phyloP scores from a whole-genome alignment of 2,329 filamentous ascomycete genomes.

The Coniella vitis region DNA sequence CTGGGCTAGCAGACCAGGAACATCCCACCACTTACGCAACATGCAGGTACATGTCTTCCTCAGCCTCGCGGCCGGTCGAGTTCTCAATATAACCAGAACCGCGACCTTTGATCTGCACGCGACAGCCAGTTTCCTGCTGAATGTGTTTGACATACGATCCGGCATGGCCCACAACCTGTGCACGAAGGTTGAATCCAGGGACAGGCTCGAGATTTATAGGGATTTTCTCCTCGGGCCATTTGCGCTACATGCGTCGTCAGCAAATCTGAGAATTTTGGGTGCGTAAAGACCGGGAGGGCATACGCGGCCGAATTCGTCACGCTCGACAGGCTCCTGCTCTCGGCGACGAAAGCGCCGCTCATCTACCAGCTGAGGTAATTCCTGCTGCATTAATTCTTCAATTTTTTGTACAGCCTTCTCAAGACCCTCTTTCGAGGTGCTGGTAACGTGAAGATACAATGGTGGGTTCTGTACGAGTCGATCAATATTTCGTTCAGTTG shows the following conservation, averaged over 20 bases:
- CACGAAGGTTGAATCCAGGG: slow-evolving; percentile 89
- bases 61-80: slow-evolving; percentile 80
- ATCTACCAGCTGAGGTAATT: slow-evolving; percentile 90
- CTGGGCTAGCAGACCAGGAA: slow-evolving; percentile 18
- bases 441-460: slow-evolving; percentile 90
- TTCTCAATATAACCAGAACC: slow-evolving; percentile 92
- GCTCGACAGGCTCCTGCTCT: slow-evolving; percentile 37
- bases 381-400: slow-evolving; percentile 91
- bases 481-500: slow-evolving; percentile 5
- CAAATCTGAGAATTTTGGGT: slow-evolving; percentile 20
- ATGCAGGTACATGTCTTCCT: slow-evolving; percentile 94
- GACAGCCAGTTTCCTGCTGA: slow-evolving; percentile 88
- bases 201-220: slow-evolving; percentile 85
- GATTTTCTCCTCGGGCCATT: slow-evolving; percentile 98
- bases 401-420: slow-evolving; percentile 84
- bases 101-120: slow-evolving; percentile 96
- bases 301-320: slow-evolving; percentile 20
- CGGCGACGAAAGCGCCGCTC: slow-evolving; percentile 72
- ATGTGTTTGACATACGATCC: slow-evolving; percentile 98
- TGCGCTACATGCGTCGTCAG: slow-evolving; percentile 48
- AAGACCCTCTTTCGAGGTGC: slow-evolving; percentile 83
- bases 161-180: slow-evolving; percentile 90
- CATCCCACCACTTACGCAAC: slow-evolving; percentile 66
- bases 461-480: slow-evolving; percentile 67
- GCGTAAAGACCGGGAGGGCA: slow-evolving; percentile 14